Evolutionary conservation across 2,329 filamentous ascomycete genomes (phyloP), one percentile per base, ranked within the genome.

Genomic region (Ascochyta clinopodiicola): DNA sequence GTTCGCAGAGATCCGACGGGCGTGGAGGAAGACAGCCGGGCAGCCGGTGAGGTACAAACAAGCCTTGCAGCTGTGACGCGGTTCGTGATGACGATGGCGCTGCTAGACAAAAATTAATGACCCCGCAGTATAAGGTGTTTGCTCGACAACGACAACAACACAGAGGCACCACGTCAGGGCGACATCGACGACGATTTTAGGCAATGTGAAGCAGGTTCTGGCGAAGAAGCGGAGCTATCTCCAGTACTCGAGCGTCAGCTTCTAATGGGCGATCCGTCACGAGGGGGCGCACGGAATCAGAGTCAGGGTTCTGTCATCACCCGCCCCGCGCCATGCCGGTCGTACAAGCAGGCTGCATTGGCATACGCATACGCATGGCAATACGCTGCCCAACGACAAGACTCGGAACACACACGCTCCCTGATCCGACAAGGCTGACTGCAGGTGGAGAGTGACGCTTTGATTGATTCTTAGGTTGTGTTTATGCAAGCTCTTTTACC

Each of bases 401-500:
- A 40, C 54, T 53, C 48, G 52, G 50, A 56, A 48, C 36, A 43
- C 31, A 32, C 55, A 57, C 43, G 49, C 49, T 49, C 25, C 12
- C 42, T 40, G 43, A 7, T 37, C 45, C 44, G 31, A 49, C 42
- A 44, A 40, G 39, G 44, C 36, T 44, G 48, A 32, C 15, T 22
- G 27, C 47, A 24, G 40, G 8, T 45, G 27, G 38, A 13, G 1
- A n/a, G 25, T 36, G 19, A 34, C 13, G 17, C 21, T n/a, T 37
- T 19, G 12, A 31, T 22, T 25, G 19, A 44, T 17, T 29, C 34
- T 21, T 46, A 46, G 32, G 15, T 31, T 55, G 51, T 25, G 12
- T 24, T 10, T 43, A 56, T n/a, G 42, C 31, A 29, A 54, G 57
- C 34, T 60, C 53, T 60, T 61, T 69, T 31, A 89, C 77, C 70